Evolutionary conservation across 2,329 filamentous ascomycete species (phyloP).

Genomic region (Lecanosticta acicola): DNA sequence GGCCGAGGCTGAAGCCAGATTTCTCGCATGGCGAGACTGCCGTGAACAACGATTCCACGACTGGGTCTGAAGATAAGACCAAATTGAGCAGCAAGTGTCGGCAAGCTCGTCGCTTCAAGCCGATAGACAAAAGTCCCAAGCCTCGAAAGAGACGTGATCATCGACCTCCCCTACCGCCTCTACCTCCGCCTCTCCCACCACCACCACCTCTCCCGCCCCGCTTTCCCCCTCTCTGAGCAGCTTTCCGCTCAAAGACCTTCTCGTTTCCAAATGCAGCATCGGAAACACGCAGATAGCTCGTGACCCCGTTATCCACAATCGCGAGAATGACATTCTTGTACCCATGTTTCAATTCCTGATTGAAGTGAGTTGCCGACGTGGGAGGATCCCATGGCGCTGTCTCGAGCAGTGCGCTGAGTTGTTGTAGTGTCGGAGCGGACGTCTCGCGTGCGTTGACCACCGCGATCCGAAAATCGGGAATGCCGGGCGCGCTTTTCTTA

Average conservation of each 20-base stretch:
- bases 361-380: conserved; percentile 49
- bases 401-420: conserved; percentile 66
- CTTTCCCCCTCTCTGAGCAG: conserved; percentile 28
- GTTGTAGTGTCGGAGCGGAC: conserved; percentile 63
- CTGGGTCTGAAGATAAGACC: too few species aligned
- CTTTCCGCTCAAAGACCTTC: conserved; percentile 58
- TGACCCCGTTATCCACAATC: conserved; percentile 81
- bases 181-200: conserved; percentile 33
- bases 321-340: conserved; percentile 78
- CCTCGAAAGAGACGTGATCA: not conserved
- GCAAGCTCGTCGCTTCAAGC: conserved; percentile 7
- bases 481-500: conserved; percentile 70
- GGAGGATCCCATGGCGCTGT: conserved; percentile 64
- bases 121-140: not conserved
- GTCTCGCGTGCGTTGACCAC: conserved; percentile 72
- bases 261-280: conserved; percentile 73
- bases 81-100: not conserved
- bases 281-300: conserved; percentile 76
- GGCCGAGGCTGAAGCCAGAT: too few species aligned
- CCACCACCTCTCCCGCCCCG: conserved; percentile 36
- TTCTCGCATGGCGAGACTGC: too few species aligned
- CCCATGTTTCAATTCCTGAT: conserved; percentile 76
- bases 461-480: conserved; percentile 78
- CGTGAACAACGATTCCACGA: too few species aligned
- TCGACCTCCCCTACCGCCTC: conserved; percentile 4